Percentiles rank a stretch among this genome's conserved stretches.
These are phyloP conservation scores for Carex cristatella DNA, from an alignment of 176 grass and related monocot species.

Conservation along the genomic window DNA sequence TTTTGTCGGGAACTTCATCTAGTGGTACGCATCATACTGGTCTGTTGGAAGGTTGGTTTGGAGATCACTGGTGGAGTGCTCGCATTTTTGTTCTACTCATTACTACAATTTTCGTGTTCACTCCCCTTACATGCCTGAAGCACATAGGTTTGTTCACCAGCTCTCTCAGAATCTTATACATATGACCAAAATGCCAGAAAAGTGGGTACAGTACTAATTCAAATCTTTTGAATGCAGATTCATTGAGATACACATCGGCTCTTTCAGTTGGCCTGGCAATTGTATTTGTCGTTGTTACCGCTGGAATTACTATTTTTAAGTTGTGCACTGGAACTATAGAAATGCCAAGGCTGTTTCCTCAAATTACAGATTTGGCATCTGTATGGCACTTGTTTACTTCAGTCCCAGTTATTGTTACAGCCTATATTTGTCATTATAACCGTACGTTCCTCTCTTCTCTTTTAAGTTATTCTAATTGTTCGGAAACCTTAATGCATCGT, in stretches of 20 bases:
- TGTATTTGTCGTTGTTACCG: slow-evolving; percentile 72
- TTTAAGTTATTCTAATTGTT: background rate
- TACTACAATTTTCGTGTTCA: slow-evolving; percentile 67
- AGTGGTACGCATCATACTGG: slow-evolving; percentile 65
- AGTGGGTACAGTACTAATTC: background rate
- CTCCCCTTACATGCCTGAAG: slow-evolving; percentile 79
- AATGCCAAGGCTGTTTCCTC: slow-evolving; percentile 66
- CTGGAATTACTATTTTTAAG: slow-evolving; percentile 63
- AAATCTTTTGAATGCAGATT: slow-evolving; percentile 53
- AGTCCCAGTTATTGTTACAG: slow-evolving; percentile 80
- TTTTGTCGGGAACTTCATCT: slow-evolving; percentile 86
- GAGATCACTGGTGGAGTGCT: slow-evolving; percentile 60
- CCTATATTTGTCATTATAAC: slow-evolving; percentile 87
- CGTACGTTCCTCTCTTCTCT: slow-evolving; percentile 26
- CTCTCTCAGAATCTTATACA: background rate
- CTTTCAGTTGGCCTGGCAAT: slow-evolving; percentile 81
- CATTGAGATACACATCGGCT: slow-evolving; percentile 77
- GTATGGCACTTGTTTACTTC: slow-evolving; percentile 82
- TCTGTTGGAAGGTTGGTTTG: slow-evolving; percentile 93
- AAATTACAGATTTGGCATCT: slow-evolving; percentile 44
- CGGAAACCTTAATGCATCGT: background rate
- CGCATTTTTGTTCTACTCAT: slow-evolving; percentile 61
- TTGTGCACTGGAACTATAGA: slow-evolving; percentile 50
- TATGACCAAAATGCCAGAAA: background rate
- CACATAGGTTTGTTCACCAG: slow-evolving; percentile 51